Percentiles rank a stretch among this genome's conserved stretches.
Evolutionary conservation across 495 filamentous ascomycete genomes (phyloP).

Genomic region (Talaromyces wortmannii): DNA sequence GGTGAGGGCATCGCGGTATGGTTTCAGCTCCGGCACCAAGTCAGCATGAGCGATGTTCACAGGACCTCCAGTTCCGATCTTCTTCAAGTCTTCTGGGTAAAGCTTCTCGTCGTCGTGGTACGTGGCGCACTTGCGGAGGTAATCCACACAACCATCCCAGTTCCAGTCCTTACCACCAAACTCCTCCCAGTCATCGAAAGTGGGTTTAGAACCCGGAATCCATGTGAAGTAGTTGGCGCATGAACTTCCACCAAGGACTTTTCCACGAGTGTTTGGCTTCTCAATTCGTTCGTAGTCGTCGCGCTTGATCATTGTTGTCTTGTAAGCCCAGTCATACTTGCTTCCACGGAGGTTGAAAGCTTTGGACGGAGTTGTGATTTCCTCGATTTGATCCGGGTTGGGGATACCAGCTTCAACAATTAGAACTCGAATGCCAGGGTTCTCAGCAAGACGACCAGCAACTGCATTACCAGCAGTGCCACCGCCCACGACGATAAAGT

Average conservation of each 20-base stretch:
- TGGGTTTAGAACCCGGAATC: constrained; percentile 26
- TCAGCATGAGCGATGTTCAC: constrained; percentile 40
- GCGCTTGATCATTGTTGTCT: constrained; percentile 11
- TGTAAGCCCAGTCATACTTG: constrained; percentile 52
- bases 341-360: constrained; percentile 33
- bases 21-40: constrained; percentile 12
- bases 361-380: constrained; percentile 33
- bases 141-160: constrained; percentile 45
- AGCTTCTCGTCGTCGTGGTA: constrained; percentile 20
- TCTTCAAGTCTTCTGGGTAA: constrained; percentile 35
- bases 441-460: constrained; percentile 39
- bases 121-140: constrained; percentile 42
- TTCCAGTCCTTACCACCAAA: constrained; percentile 50
- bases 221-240: constrained; percentile 39
- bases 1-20: constrained; percentile 48
- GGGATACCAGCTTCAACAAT: constrained; percentile 53
- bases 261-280: constrained; percentile 36
- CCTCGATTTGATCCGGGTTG: constrained; percentile 30
- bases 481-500: constrained; percentile 51
- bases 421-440: constrained; percentile 25
- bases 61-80: constrained; percentile 26
- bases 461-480: constrained; percentile 46
- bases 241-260: constrained; percentile 49
- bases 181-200: constrained; percentile 43
- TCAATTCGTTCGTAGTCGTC: constrained; percentile 1